A percentile compares a stretch with the other conserved stretches of the same genome.
These are phyloP conservation scores for Heritiera littoralis DNA, from an alignment of 345 rosid genomes.

Conservation along the genomic window DNA sequence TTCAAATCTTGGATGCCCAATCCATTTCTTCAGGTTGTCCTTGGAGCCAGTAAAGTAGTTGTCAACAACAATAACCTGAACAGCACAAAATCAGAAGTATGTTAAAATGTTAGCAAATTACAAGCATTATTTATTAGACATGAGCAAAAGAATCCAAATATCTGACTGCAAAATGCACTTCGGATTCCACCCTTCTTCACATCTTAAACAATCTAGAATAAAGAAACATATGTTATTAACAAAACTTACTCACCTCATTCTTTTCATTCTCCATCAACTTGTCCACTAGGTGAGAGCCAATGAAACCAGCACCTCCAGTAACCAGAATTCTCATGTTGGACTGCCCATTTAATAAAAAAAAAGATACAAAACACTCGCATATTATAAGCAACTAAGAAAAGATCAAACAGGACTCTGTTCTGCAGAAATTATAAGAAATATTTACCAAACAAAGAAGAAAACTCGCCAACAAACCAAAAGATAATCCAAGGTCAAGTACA, in stretches of 20 bases:
- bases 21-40: constrained; percentile 91
- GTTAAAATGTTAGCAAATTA: constrained; percentile 2
- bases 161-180: not conserved
- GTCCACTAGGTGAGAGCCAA: constrained; percentile 96
- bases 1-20: constrained; percentile 96
- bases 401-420: not conserved
- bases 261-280: constrained; percentile 88
- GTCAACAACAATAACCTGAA: constrained; percentile 80
- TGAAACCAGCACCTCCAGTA: constrained; percentile 99
- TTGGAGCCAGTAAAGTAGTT: constrained; percentile 92
- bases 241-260: constrained; percentile 57
- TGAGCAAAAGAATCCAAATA: not conserved
- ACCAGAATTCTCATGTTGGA: constrained; percentile 93
- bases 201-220: too few relatives aligned
- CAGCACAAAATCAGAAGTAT: not conserved
- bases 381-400: not conserved
- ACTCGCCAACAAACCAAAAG: not conserved
- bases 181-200: not conserved
- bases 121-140: not conserved
- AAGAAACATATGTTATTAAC: too few relatives aligned
- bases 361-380: not conserved
- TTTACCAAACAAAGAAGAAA: not conserved
- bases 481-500: not conserved
- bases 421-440: not conserved
- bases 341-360: constrained; percentile 40